These are phyloP conservation scores for Pseudocercospora macadamiae DNA, from an alignment of 2,329 filamentous ascomycete genomes.

Conservation along the genomic window DNA sequence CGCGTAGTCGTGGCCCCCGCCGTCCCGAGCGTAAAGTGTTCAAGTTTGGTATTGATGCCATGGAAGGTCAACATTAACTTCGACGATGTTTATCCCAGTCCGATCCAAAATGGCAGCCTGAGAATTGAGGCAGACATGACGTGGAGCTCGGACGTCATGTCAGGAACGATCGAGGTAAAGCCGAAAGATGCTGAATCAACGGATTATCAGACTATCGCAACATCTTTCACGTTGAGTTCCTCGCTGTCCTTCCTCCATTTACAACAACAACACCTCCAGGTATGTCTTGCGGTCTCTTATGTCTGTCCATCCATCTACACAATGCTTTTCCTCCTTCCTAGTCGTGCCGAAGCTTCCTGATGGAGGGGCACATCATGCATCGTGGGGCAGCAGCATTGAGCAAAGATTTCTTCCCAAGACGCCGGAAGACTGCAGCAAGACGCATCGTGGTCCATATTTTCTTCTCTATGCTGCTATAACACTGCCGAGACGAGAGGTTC, in stretches of 20 bases:
- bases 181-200: neutral
- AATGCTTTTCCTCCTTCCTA: too few relatives aligned
- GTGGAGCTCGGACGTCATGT: neutral
- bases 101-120: neutral
- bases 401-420: neutral
- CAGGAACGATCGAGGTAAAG: neutral
- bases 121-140: neutral
- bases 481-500: too few relatives aligned
- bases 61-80: slow-evolving; percentile 17
- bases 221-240: neutral
- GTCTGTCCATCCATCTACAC: too few relatives aligned
- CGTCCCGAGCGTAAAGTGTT: slow-evolving; percentile 59
- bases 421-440: neutral
- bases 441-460: neutral
- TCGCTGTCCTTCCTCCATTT: neutral
- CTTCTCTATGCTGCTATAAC: neutral
- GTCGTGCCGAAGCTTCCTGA: slow-evolving; percentile 11
- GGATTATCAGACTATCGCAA: neutral
- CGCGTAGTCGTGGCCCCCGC: slow-evolving; percentile 51
- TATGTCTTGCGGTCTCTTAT: too few relatives aligned
- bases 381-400: neutral
- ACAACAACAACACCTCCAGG: neutral
- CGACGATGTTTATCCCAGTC: slow-evolving; percentile 14
- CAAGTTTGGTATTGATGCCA: slow-evolving; percentile 72
- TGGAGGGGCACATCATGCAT: neutral